Evolutionary conservation across 78 protist genomes (phyloP).

Genomic region (Dictyostelium citrinum): DNA sequence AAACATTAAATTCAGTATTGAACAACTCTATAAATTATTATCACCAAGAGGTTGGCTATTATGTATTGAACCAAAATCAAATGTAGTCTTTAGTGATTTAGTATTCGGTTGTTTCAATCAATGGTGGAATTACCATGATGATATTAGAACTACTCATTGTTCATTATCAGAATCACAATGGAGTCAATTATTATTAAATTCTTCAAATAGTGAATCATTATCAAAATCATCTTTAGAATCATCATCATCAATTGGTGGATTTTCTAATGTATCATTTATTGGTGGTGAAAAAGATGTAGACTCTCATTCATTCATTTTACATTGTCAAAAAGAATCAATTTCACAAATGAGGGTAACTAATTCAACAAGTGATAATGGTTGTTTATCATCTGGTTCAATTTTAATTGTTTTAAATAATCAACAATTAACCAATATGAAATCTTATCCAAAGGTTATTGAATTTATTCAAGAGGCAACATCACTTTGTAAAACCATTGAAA

Average conservation of each 20-base stretch:
- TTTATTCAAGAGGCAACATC: neutral
- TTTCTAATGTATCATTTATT: neutral
- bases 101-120: slow-evolving; percentile 67
- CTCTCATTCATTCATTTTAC: slow-evolving; percentile 32
- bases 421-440: neutral
- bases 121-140: slow-evolving; percentile 46
- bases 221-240: no score
- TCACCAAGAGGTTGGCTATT: slow-evolving; percentile 49
- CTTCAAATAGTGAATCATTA: neutral
- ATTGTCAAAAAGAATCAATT: slow-evolving; percentile 11
- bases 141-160: slow-evolving; percentile 7
- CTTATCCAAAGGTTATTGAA: neutral
- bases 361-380: neutral
- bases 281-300: neutral
- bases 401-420: neutral
- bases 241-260: neutral
- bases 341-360: neutral
- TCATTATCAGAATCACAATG: neutral
- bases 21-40: neutral
- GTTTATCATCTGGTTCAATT: neutral
- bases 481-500: neutral
- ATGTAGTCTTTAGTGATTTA: slow-evolving; percentile 5
- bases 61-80: slow-evolving; percentile 3
- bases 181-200: neutral
- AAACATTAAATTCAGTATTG: neutral